A percentile compares a stretch with the other conserved stretches of the same genome.
Evolutionary conservation across 257 asterid genomes (phyloP).

Genomic region (Gentiana straminea): DNA sequence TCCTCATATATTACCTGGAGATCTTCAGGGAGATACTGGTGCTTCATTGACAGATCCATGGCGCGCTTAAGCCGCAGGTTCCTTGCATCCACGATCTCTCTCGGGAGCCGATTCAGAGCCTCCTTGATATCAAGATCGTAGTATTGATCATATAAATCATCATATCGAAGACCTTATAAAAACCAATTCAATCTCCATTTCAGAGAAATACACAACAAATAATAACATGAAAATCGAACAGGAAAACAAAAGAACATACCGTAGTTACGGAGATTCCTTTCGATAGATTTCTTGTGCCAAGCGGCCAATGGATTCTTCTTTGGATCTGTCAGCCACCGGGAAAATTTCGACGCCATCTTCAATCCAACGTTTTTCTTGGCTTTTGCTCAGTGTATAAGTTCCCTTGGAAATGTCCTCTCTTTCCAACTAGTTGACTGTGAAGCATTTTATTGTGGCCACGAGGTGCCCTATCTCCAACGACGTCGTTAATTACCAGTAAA

Average conservation of each 20-base stretch:
- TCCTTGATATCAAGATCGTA: slow-evolving; percentile 81
- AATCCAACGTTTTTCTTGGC: background rate
- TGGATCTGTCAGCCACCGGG: slow-evolving; percentile 69
- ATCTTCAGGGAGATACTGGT: slow-evolving; percentile 51
- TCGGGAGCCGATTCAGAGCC: slow-evolving; percentile 83
- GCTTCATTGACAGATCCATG: slow-evolving; percentile 91
- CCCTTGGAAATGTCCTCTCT: no score
- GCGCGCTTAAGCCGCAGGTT: slow-evolving; percentile 83
- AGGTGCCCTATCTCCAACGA: no score
- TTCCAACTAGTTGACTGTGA: no score
- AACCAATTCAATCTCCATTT: no score
- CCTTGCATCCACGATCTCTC: slow-evolving; percentile 74
- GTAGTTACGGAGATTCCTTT: slow-evolving; percentile 51
- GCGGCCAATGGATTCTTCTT: slow-evolving; percentile 71
- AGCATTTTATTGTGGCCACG: no score
- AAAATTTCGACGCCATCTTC: slow-evolving; percentile 40
- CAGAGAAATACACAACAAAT: background rate
- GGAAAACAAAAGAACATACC: slow-evolving; percentile 21
- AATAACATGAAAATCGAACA: background rate
- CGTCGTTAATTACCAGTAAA: no score
- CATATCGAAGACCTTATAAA: slow-evolving; percentile 60
- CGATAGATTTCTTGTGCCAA: slow-evolving; percentile 48
- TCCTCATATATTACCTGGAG: slow-evolving; percentile 39
- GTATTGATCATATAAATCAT: slow-evolving; percentile 77
- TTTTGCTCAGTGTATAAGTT: no score